phyloP scores from a whole-genome alignment of 2,329 filamentous ascomycete species.

The Diaporthe sp. region DNA sequence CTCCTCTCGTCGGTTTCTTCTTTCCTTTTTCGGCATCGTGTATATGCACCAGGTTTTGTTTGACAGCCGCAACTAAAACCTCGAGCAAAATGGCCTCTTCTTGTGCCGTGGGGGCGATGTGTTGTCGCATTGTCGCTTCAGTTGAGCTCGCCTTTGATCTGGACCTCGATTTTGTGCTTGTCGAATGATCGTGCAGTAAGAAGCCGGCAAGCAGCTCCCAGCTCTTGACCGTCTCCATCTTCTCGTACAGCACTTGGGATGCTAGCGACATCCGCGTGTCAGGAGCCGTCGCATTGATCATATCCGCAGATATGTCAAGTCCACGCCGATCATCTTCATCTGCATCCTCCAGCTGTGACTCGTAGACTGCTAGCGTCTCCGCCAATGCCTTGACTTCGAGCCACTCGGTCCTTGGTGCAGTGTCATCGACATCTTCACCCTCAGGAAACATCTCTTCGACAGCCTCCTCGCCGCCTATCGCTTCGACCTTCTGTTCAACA shows the following conservation, averaged over 20 bases:
- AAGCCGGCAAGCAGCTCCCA: slow-evolving; percentile 94
- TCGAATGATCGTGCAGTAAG: slow-evolving; percentile 90
- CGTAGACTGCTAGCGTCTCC: slow-evolving; percentile 85
- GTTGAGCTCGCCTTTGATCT: slow-evolving; percentile 51
- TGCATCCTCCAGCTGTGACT: slow-evolving; percentile 74
- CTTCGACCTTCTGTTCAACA: slow-evolving; percentile 83
- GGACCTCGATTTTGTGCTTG: slow-evolving; percentile 63
- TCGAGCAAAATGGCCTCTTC: slow-evolving; percentile 92
- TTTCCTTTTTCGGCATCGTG: slow-evolving; percentile 74
- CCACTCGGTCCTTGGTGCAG: slow-evolving; percentile 85
- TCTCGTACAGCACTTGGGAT: slow-evolving; percentile 86
- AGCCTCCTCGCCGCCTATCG: slow-evolving; percentile 83
- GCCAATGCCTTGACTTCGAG: slow-evolving; percentile 91
- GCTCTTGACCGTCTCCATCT: slow-evolving; percentile 81
- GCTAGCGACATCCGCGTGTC: slow-evolving; percentile 90
- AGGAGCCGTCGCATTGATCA: slow-evolving; percentile 73
- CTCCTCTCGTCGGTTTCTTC: slow-evolving; percentile 68
- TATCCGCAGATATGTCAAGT: slow-evolving; percentile 63
- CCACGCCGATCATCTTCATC: slow-evolving; percentile 60
- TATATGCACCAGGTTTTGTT: slow-evolving; percentile 75
- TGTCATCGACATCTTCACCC: slow-evolving; percentile 80
- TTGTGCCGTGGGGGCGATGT: slow-evolving; percentile 78
- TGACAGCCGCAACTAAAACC: slow-evolving; percentile 86
- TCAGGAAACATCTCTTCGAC: slow-evolving; percentile 81
- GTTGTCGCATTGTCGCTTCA: slow-evolving; percentile 75